Conservation (phyloP, 192 early-diverging fungal genomes). For the Obelidium mucronatum region DNA sequence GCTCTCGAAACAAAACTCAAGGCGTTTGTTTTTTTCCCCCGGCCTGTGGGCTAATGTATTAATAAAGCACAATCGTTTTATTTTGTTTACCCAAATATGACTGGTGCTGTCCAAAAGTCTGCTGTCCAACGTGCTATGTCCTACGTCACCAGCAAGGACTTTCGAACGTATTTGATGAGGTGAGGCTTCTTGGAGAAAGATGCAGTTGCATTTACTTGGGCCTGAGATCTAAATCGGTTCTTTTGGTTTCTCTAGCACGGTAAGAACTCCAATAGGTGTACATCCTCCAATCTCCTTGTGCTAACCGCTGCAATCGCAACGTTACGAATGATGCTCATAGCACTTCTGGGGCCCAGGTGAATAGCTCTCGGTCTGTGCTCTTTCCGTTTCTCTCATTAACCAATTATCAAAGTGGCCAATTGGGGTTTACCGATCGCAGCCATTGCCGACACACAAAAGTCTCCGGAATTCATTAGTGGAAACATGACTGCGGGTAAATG, state of each 20-base stretch:
- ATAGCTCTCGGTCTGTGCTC: background rate
- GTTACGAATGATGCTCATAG: constrained; percentile 18
- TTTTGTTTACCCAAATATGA: no score
- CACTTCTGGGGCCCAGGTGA: constrained; percentile 64
- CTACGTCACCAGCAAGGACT: constrained; percentile 52
- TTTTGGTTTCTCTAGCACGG: no score
- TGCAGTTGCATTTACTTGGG: background rate
- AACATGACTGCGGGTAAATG: constrained; percentile 87
- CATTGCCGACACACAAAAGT: constrained; percentile 89
- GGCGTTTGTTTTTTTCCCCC: no score
- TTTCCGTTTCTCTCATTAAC: background rate
- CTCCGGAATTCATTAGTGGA: constrained; percentile 88
- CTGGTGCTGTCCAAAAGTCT: background rate
- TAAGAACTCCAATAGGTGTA: background rate
- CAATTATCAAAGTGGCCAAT: constrained; percentile 51
- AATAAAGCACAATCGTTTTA: no score
- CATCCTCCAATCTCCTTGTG: background rate
- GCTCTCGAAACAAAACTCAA: no score
- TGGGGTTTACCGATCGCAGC: constrained; percentile 97
- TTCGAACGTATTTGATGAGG: constrained; percentile 59
- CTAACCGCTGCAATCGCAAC: background rate
- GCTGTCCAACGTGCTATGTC: constrained; percentile 28
- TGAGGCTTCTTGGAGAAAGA: no score
- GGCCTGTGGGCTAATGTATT: no score
- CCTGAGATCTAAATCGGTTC: no score